Conservation (phyloP, 1,284 basidiomycete species). For the Rhizoctonia solani region DNA sequence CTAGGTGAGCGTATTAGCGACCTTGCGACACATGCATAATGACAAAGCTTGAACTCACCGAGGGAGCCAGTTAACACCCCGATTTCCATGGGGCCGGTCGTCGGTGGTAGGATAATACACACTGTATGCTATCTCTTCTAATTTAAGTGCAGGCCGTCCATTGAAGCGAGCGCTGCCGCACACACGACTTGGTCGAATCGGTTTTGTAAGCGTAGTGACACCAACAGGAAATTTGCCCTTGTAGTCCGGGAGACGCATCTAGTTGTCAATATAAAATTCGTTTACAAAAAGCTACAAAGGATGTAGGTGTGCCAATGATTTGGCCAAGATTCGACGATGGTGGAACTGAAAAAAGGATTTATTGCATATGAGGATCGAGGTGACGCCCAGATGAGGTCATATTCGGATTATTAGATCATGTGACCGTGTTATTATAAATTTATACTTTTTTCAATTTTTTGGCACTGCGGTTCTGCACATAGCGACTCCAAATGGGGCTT, state of each 20-base stretch:
- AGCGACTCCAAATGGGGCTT: too few species aligned
- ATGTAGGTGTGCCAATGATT: too few species aligned
- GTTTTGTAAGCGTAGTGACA: constrained; percentile 17
- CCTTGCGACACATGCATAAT: not conserved
- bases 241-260: constrained; percentile 30
- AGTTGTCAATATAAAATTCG: not conserved
- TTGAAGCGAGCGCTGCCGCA: constrained; percentile 34
- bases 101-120: constrained; percentile 35
- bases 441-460: not conserved
- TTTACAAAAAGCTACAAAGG: too few species aligned
- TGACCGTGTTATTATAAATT: too few species aligned
- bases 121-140: constrained; percentile 35
- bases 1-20: not conserved
- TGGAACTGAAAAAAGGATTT: not conserved
- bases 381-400: not conserved
- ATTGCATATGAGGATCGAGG: not conserved
- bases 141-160: constrained; percentile 32
- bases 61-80: constrained; percentile 15
- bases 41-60: constrained; percentile 27
- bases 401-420: not conserved
- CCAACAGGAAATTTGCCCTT: constrained; percentile 26
- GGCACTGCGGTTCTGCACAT: not conserved
- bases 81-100: constrained; percentile 13
- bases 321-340: too few species aligned
- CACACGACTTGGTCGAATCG: constrained; percentile 8